Evolutionary conservation across 1,139 yeast genomes (phyloP).

Genomic region (Pichia inconspicua): DNA sequence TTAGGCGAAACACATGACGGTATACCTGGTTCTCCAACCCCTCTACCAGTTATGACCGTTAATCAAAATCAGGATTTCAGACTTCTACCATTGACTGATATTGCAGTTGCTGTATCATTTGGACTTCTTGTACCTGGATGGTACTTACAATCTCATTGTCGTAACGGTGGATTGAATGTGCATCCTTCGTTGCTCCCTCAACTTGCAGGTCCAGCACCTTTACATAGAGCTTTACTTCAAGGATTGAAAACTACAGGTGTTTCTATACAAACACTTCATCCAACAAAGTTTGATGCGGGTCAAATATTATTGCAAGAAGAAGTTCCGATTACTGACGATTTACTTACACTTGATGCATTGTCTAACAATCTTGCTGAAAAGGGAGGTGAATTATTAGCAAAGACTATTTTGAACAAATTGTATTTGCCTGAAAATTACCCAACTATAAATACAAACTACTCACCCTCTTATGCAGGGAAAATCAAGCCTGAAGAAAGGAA

Average conservation of each 20-base stretch:
- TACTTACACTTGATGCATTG: constrained; percentile 29
- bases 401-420: neutral
- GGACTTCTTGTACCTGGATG: constrained; percentile 68
- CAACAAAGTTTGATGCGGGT: constrained; percentile 79
- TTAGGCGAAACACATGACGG: constrained; percentile 4
- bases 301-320: constrained; percentile 46
- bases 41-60: neutral
- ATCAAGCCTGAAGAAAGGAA: constrained; percentile 35
- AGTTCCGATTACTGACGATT: constrained; percentile 21
- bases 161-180: constrained; percentile 72
- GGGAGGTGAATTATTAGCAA: constrained; percentile 52
- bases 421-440: constrained; percentile 2
- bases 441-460: constrained; percentile 23
- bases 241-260: constrained; percentile 67
- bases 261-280: constrained; percentile 83
- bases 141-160: constrained; percentile 41
- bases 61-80: neutral
- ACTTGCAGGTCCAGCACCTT: constrained; percentile 85
- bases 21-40: neutral
- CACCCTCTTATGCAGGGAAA: constrained; percentile 52
- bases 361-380: constrained; percentile 41
- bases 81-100: constrained; percentile 32
- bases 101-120: constrained; percentile 84
- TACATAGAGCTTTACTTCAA: constrained; percentile 70
- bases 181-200: constrained; percentile 87